Conservation (phyloP, 1,139 yeast genomes). For the Geotrichum fermentans region DNA sequence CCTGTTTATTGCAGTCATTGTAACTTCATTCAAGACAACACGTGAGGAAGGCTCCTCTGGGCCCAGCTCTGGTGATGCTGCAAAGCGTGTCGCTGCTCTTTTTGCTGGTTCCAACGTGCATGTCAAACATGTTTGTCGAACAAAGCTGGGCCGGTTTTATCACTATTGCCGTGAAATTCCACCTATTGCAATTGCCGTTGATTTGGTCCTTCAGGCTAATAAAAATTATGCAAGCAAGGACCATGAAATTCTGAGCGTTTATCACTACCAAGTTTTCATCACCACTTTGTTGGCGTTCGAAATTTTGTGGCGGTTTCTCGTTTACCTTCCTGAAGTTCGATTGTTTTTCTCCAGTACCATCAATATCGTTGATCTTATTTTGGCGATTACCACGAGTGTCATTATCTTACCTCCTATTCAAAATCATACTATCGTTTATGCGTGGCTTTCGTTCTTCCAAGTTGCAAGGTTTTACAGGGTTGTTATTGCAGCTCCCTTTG, state of each 20-base stretch:
- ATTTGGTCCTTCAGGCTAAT: constrained; percentile 49
- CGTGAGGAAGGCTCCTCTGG: constrained; percentile 28
- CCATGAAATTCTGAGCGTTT: neutral
- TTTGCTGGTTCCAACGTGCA: constrained; percentile 18
- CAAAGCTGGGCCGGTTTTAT: constrained; percentile 25
- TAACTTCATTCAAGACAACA: constrained; percentile 56
- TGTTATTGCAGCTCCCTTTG: constrained; percentile 51
- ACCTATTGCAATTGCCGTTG: constrained; percentile 46
- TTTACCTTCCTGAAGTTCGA: constrained; percentile 60
- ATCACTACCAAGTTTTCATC: neutral
- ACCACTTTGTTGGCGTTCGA: constrained; percentile 46
- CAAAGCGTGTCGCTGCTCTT: neutral
- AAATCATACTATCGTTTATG: constrained; percentile 49
- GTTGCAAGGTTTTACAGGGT: constrained; percentile 71
- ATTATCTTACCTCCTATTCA: constrained; percentile 54
- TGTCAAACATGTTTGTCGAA: constrained; percentile 23
- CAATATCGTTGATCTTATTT: constrained; percentile 58
- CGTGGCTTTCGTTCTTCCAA: constrained; percentile 79
- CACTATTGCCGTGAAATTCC: constrained; percentile 40
- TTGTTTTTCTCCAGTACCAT: constrained; percentile 51
- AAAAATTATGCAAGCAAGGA: constrained; percentile 28
- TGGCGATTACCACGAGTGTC: constrained; percentile 57
- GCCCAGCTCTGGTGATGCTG: constrained; percentile 10
- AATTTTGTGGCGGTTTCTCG: constrained; percentile 51
- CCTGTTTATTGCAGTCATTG: constrained; percentile 80